Percentiles rank a stretch among this genome's conserved stretches.
These are phyloP conservation scores for Boletus insuetus DNA, from an alignment of 768 basidiomycete genomes.

Conservation along the genomic window DNA sequence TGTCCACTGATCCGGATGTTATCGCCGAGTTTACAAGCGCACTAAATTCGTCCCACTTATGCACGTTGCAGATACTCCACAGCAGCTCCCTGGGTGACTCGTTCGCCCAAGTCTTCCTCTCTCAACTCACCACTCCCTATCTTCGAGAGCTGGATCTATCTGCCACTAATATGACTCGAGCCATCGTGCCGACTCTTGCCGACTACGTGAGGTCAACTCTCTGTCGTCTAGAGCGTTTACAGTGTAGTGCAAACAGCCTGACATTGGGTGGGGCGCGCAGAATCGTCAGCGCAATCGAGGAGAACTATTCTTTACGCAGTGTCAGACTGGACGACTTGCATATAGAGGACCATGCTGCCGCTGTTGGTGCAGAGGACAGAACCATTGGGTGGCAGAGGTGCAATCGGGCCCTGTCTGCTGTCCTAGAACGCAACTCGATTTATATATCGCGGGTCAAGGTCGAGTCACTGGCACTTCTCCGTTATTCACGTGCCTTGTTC, in stretches of 20 bases:
- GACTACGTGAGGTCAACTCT: constrained; percentile 50
- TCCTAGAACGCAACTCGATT: constrained; percentile 44
- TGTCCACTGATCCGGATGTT: constrained; percentile 37
- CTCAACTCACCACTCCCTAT: constrained; percentile 43
- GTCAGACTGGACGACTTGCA: constrained; percentile 52
- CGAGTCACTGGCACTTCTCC: constrained; percentile 51
- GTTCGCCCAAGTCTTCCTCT: constrained; percentile 50
- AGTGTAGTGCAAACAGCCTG: constrained; percentile 55
- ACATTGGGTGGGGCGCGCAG: constrained; percentile 42
- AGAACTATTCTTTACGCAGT: constrained; percentile 47
- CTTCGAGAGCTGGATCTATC: constrained; percentile 59
- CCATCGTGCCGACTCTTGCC: constrained; percentile 40
- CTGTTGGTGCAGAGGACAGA: constrained; percentile 23
- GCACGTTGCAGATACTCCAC: constrained; percentile 48
- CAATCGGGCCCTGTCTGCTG: constrained; percentile 28
- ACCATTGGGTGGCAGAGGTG: constrained; percentile 32
- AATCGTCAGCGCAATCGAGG: constrained; percentile 45
- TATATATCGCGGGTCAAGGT: constrained; percentile 38
- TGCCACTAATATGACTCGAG: constrained; percentile 44
- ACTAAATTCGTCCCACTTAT: constrained; percentile 53
- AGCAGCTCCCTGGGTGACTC: constrained; percentile 49
- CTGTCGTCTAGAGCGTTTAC: constrained; percentile 48
- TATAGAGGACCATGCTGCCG: constrained; percentile 26
- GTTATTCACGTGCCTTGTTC: constrained; percentile 49
- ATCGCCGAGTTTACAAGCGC: constrained; percentile 43